phyloP scores from a whole-genome alignment of 129 eudicot species.

The Tagetes patula region DNA sequence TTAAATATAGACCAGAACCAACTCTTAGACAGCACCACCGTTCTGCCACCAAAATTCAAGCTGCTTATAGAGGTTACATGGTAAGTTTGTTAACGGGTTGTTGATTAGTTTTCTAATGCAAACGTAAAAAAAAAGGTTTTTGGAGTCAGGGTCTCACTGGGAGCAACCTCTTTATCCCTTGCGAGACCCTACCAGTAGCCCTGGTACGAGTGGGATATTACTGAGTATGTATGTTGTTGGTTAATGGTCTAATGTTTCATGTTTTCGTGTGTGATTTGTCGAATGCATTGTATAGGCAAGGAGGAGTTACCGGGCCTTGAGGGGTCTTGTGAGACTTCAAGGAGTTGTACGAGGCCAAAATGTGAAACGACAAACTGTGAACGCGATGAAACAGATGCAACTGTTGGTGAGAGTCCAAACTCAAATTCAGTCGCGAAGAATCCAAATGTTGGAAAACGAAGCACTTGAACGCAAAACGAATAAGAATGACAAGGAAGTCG shows the following conservation, averaged over 20 bases:
- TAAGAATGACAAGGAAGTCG: constrained; percentile 60
- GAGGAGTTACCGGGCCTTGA: constrained; percentile 80
- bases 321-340: constrained; percentile 96
- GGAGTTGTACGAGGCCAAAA: constrained; percentile 81
- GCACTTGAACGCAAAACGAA: constrained; percentile 53
- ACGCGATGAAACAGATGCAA: constrained; percentile 97
- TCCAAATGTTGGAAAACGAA: constrained; percentile 85
- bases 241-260: neutral
- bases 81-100: constrained; percentile 35
- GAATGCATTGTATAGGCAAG: constrained; percentile 57
- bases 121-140: too few relatives aligned
- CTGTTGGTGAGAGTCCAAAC: constrained; percentile 86
- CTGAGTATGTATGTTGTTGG: neutral
- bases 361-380: constrained; percentile 79
- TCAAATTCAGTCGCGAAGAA: constrained; percentile 87
- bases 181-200: too few relatives aligned
- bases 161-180: too few relatives aligned
- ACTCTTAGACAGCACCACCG: constrained; percentile 57
- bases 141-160: too few relatives aligned
- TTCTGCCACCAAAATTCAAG: constrained; percentile 82
- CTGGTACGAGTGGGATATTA: too few relatives aligned
- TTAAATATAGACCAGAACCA: constrained; percentile 64
- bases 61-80: constrained; percentile 89
- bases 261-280: neutral
- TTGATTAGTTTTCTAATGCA: neutral